Evolutionary conservation across 352 stramenopile genomes (phyloP), one percentile per base, ranked within the genome.

Genomic region (Pythium guiyangense): DNA sequence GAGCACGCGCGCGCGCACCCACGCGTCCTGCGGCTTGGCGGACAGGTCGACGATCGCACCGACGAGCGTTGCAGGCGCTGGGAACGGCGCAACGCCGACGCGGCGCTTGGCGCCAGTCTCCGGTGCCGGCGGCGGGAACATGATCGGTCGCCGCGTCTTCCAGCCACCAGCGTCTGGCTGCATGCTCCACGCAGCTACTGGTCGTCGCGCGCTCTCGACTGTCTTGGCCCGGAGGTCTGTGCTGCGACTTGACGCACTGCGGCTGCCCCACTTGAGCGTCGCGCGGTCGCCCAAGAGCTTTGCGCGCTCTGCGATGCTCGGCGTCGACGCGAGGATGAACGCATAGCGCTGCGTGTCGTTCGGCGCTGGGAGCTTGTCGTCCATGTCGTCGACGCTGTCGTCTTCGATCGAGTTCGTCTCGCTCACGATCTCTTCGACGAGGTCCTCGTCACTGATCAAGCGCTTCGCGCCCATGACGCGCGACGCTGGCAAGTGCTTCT

Each of bases 361-460:
- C 57, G 8, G 63, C 17, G n/a, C 64, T 47, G n/a, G 56, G 27
- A 75, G 61, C 39, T 81, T 74, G 5, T 81, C 72, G 44, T 88
- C 78, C 14, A 73, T 3, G 3, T 10, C 14, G 14, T 18, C 39
- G 18, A 9, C 60, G 25, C 73, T 64, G 39, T 77, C 64, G 53
- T 67, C 42, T 15, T 47, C 59, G 39, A 71, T 9, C 27, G 69
- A 71, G 46, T 62, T 81, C 48, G 87, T 79, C 52, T 90, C 75
- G 66, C 79, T 88, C 71, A 94, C 87, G 59, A 92, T 90, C 44
- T 94, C 82, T 35, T 91, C 76, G 22, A 92, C 80, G 1, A 94
- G 52, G 55, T 94, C 82, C 54, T 92, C 82, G 45, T 94, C 84
- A 34, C 79, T 89, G 49, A 92, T 91, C 70, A 79, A 89, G 26